Evolutionary conservation across 768 basidiomycete genomes (phyloP).

Genomic region (Lactifluus echinatus): DNA sequence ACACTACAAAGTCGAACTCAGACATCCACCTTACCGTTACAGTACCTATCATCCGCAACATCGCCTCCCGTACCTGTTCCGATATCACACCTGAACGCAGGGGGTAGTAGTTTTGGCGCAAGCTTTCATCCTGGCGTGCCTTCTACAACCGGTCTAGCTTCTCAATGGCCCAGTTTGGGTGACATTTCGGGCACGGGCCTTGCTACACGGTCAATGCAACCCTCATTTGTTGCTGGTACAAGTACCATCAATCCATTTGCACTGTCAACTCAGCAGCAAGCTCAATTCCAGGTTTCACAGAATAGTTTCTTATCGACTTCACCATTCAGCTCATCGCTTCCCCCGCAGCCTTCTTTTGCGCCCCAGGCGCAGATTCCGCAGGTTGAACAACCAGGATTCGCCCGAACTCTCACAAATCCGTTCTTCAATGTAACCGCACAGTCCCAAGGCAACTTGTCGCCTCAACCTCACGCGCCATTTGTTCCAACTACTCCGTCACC

Average conservation of each 20-base stretch:
- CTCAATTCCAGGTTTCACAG: slow-evolving; percentile 19
- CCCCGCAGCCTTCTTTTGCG: slow-evolving; percentile 24
- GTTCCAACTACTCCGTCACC: slow-evolving; percentile 14
- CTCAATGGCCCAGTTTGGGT: slow-evolving; percentile 12
- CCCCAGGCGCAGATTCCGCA: slow-evolving; percentile 20
- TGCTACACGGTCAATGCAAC: not conserved
- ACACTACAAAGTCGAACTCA: slow-evolving; percentile 19
- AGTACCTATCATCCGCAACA: slow-evolving; percentile 19
- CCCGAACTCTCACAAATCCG: slow-evolving; percentile 5
- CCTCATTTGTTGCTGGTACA: not conserved
- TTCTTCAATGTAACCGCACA: slow-evolving; percentile 25
- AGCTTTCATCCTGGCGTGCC: not conserved
- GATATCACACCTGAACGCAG: slow-evolving; percentile 11
- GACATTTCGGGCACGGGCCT: slow-evolving; percentile 13
- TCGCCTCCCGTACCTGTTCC: slow-evolving; percentile 18
- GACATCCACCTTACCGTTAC: slow-evolving; percentile 24
- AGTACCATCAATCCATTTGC: slow-evolving; percentile 14
- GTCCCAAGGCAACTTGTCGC: slow-evolving; percentile 27
- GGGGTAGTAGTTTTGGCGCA: slow-evolving; percentile 19
- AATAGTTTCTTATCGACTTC: slow-evolving; percentile 16
- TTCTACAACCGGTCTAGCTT: slow-evolving; percentile 21
- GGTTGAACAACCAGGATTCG: slow-evolving; percentile 12
- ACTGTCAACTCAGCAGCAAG: slow-evolving; percentile 19
- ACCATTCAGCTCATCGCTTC: slow-evolving; percentile 21
- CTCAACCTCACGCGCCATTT: slow-evolving; percentile 22